Base-by-base conservation (phyloP, 148 eudicot species). In the Drosera capensis region DNA sequence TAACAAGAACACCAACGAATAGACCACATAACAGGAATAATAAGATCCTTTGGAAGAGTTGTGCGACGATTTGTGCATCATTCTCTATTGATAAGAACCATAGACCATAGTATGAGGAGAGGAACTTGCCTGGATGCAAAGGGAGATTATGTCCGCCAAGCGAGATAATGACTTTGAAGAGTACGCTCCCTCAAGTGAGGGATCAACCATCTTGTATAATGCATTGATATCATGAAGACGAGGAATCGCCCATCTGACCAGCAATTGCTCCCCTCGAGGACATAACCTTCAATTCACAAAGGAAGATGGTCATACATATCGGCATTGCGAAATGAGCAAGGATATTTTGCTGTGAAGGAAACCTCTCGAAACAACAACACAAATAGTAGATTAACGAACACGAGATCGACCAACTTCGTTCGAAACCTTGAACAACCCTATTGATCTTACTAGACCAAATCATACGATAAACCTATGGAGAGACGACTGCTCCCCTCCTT, bases 221-320 rank as follows among this genome's bases (percentile, higher is more conserved):
- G 94, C 75, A 51, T 92, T 94, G 26, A 92, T 92, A 54, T 92
- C 99, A 40, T 92, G 94, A 54, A 92, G 86, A 54, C 56, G 75
- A 30, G 81, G 72, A 54, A 77, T 51, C 15, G 95, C 95, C 99
- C 99, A 92, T 64, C 88, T 74, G 17, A 73, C 95, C 43, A 92
- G 74, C 58, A 43, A 70, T 49, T 85, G 95, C 69, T 85, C 94
- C 44, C 73, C 88, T 35, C 82, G 78, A 40, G 88, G 73, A 7
- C 80, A 80, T 23, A 70, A 55, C 57, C 99, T 83, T 45, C 31
- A 51, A 23, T 42, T 43, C 23, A 0, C 14, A 39, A 25, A 30
- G 0, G 7, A 18, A 30, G 44, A 29, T 1, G 24, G 24, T 41
- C 19, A 43, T 56, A 8, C 14, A 15, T 23, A 21, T 14, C 13